A percentile compares a stretch with the other conserved stretches of the same genome.
Conservation (phyloP, 805 yeast genomes). For the Nematodospora valgi region DNA sequence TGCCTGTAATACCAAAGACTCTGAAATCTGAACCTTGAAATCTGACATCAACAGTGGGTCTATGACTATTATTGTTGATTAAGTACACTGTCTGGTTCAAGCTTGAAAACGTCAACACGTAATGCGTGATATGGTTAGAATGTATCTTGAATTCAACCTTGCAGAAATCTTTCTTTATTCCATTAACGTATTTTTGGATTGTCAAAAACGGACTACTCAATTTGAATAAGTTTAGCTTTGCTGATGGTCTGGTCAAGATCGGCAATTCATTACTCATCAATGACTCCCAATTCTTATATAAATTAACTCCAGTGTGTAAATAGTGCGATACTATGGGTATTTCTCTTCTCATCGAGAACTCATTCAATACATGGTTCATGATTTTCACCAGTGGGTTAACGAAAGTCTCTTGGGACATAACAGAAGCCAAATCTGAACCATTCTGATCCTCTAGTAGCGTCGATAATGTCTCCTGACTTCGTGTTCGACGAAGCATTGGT, state of each 20-base stretch:
- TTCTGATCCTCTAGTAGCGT: constrained; percentile 1
- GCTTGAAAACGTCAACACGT: constrained; percentile 20
- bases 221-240: constrained; percentile 18
- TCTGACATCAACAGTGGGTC: constrained; percentile 27
- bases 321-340: constrained; percentile 19
- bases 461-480: constrained; percentile 7
- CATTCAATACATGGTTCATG: not conserved
- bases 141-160: constrained; percentile 27
- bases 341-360: constrained; percentile 7
- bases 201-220: constrained; percentile 27
- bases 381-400: constrained; percentile 1
- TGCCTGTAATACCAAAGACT: constrained; percentile 29
- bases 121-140: constrained; percentile 27
- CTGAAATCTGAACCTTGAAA: constrained; percentile 25
- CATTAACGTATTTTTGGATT: constrained; percentile 15
- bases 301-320: constrained; percentile 13
- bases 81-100: constrained; percentile 13
- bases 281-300: constrained; percentile 4
- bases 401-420: constrained; percentile 3
- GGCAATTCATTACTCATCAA: not conserved
- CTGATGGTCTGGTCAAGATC: constrained; percentile 2
- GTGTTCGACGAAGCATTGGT: no score
- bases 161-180: constrained; percentile 21
- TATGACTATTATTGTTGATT: constrained; percentile 25
- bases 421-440: not conserved